Conservation (phyloP, 257 asterid species). For the Nicotiana tomentosiformis region DNA sequence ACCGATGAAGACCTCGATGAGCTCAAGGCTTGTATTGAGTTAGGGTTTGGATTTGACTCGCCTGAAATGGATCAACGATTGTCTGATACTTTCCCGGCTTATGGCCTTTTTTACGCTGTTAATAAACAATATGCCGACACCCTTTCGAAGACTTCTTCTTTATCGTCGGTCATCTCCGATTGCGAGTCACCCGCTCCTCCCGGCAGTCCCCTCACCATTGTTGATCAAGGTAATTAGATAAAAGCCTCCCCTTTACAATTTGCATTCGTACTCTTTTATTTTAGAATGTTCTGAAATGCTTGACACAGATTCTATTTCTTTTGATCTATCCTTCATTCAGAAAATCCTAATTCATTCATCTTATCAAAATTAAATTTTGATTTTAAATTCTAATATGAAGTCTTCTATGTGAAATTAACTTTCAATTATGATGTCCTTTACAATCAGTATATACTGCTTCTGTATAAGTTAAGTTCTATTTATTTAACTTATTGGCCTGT, state of each 20-base stretch:
- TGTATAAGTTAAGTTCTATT: not conserved
- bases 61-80: conserved; percentile 63
- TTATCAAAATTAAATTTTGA: not conserved
- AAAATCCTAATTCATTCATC: not conserved
- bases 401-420: not conserved
- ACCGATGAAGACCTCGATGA: conserved; percentile 86
- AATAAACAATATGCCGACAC: conserved; percentile 43
- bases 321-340: not conserved
- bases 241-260: not conserved
- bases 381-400: not conserved
- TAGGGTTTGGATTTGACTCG: conserved; percentile 69
- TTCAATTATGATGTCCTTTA: not conserved
- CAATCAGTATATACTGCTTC: not conserved
- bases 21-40: conserved; percentile 67
- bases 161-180: conserved; percentile 28
- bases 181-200: conserved; percentile 38
- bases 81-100: conserved; percentile 69
- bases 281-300: not conserved
- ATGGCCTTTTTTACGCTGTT: conserved; percentile 55
- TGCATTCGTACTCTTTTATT: not conserved
- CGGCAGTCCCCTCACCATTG: conserved; percentile 50
- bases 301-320: not conserved
- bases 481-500: not conserved
- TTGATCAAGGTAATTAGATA: conserved; percentile 38
- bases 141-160: conserved; percentile 26